Percentiles rank a stretch among this genome's conserved stretches.
phyloP scores from a whole-genome alignment of 108 stramenopile genomes.

The Licmophora abbreviata region DNA sequence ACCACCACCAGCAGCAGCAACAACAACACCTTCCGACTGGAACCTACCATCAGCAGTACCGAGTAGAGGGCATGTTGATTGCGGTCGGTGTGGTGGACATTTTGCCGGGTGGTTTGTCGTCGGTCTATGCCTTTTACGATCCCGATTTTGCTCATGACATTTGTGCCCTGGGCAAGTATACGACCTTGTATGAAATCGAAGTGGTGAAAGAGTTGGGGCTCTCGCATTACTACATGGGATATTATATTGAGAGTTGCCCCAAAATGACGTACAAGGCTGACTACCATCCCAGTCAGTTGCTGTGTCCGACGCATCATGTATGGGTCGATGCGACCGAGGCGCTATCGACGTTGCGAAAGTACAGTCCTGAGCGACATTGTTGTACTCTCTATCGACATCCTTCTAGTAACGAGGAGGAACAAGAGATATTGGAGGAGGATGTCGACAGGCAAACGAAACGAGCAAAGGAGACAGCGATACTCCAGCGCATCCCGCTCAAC shows the following conservation, averaged over 20 bases:
- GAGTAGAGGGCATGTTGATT: conserved; percentile 65
- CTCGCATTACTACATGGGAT: conserved; percentile 92
- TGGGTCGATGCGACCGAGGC: conserved; percentile 83
- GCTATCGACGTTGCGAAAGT: conserved; percentile 33
- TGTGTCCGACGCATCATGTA: conserved; percentile 66
- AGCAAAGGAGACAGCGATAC: conserved; percentile 3
- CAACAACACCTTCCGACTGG: conserved; percentile 36
- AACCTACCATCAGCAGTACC: conserved; percentile 89
- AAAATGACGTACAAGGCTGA: conserved; percentile 98
- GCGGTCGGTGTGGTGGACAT: conserved; percentile 93
- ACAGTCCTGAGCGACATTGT: conserved; percentile 41
- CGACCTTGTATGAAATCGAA: conserved; percentile 90
- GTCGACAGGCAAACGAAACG: neutral
- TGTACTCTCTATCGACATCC: conserved; percentile 8
- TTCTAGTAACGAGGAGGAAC: conserved; percentile 2
- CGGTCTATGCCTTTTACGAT: conserved; percentile 96
- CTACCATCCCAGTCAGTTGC: conserved; percentile 86
- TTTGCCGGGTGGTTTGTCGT: conserved; percentile 82
- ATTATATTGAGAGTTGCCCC: conserved; percentile 88
- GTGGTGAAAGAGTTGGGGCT: conserved; percentile 34
- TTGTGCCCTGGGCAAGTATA: conserved; percentile 83
- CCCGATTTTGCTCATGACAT: conserved; percentile 58
- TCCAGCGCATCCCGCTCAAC: conserved; percentile 29
- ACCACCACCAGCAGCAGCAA: conserved; percentile 19
- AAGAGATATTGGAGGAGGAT: neutral